Percentiles rank a stretch among this genome's conserved stretches.
Conservation (phyloP, 1,284 basidiomycete species). For the Marasmius fiardii region DNA sequence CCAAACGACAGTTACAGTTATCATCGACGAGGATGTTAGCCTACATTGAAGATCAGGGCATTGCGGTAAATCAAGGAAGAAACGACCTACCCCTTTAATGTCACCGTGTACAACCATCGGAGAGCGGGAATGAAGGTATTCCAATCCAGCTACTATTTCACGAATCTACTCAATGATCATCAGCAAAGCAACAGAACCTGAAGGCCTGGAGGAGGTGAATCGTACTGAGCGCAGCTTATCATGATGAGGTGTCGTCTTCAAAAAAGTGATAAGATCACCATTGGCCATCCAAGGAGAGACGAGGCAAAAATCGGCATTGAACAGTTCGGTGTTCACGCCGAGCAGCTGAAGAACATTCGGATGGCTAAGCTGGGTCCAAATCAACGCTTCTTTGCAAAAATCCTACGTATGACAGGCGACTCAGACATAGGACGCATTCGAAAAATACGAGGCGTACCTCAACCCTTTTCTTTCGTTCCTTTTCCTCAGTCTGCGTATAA, state of each 20-base stretch:
- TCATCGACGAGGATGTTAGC: slow-evolving; percentile 9
- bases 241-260: too few relatives aligned
- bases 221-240: not conserved
- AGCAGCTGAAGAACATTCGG: not conserved
- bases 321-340: not conserved
- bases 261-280: slow-evolving; percentile 14
- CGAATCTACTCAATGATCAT: slow-evolving; percentile 3
- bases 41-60: not conserved
- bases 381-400: not conserved
- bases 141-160: slow-evolving; percentile 11
- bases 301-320: not conserved
- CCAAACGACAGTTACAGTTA: slow-evolving; percentile 2
- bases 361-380: not conserved
- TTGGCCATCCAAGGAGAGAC: slow-evolving; percentile 10
- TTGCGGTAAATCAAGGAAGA: not conserved
- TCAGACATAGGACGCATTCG: too few relatives aligned
- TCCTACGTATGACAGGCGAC: too few relatives aligned
- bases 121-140: too few relatives aligned
- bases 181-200: not conserved
- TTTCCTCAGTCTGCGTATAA: not conserved
- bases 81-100: slow-evolving; percentile 14
- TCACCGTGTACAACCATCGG: slow-evolving; percentile 19
- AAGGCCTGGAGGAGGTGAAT: not conserved
- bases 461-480: not conserved
- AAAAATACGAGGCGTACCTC: not conserved